phyloP scores from a whole-genome alignment of 1,284 basidiomycete species.

The Malassezia furfur region DNA sequence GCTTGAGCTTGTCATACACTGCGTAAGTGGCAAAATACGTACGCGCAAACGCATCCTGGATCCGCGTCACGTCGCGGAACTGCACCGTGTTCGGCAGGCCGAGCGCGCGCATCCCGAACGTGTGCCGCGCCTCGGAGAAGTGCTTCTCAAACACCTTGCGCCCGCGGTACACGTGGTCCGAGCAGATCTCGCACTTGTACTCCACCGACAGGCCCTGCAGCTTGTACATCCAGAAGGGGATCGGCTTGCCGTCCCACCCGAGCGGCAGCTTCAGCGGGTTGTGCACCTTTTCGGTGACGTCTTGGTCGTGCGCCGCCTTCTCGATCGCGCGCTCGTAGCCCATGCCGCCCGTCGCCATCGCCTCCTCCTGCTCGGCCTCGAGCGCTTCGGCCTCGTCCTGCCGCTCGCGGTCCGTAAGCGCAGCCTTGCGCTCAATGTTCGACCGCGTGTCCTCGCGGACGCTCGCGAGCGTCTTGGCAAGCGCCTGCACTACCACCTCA shows the following conservation, averaged over 20 bases:
- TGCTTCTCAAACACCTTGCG: conserved; percentile 83
- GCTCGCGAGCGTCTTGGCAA: conserved; percentile 17
- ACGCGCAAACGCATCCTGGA: conserved; percentile 89
- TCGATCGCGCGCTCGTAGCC: conserved; percentile 49
- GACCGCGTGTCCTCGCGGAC: conserved; percentile 61
- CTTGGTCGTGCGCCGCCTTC: conserved; percentile 16
- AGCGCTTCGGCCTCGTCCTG: conserved; percentile 75
- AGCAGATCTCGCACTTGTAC: conserved; percentile 96
- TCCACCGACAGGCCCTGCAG: conserved; percentile 93
- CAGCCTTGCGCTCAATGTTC: conserved; percentile 90
- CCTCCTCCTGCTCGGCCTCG: conserved; percentile 24
- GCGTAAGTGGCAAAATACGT: conserved; percentile 46
- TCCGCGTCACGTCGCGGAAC: conserved; percentile 95
- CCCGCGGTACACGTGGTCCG: conserved; percentile 62
- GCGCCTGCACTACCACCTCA: conserved; percentile 27
- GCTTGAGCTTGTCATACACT: conserved; percentile 39
- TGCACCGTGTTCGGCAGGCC: conserved; percentile 97
- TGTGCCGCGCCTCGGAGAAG: conserved; percentile 88
- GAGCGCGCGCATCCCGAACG: conserved; percentile 94
- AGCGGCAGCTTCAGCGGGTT: conserved; percentile 94
- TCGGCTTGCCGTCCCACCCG: conserved; percentile 96
- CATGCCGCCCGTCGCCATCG: conserved; percentile 13
- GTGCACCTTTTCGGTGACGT: conserved; percentile 50
- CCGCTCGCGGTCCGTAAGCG: conserved; percentile 87
- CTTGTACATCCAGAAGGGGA: conserved; percentile 98